These are phyloP conservation scores for Fusarium clavum DNA, from an alignment of 2,329 filamentous ascomycete genomes.

Conservation along the genomic window DNA sequence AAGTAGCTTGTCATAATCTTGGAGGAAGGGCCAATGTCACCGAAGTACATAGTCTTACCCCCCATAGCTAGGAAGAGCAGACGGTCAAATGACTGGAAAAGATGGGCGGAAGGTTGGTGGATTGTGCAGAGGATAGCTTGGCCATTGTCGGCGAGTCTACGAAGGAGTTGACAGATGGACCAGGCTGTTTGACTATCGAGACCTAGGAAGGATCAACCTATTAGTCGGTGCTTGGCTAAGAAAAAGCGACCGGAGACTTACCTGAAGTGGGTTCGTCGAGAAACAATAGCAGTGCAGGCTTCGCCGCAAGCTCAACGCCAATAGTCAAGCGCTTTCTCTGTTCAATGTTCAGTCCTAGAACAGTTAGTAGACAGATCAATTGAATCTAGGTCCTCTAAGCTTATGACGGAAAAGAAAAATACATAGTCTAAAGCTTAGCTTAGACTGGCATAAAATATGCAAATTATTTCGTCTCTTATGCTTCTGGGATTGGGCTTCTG, in stretches of 20 bases:
- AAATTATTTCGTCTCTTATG: too few relatives aligned
- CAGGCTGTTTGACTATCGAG: constrained; percentile 80
- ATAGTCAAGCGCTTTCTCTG: constrained; percentile 73
- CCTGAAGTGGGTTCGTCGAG: constrained; percentile 83
- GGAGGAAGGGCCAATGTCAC: constrained; percentile 54
- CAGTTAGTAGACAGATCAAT: too few relatives aligned
- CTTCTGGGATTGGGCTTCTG: too few relatives aligned
- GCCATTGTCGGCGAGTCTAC: constrained; percentile 66
- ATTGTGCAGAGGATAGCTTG: constrained; percentile 61
- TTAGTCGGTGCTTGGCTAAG: not conserved
- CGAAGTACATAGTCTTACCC: constrained; percentile 70
- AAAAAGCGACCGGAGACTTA: not conserved
- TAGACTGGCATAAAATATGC: too few relatives aligned
- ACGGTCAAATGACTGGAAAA: constrained; percentile 63
- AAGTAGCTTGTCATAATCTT: constrained; percentile 66
- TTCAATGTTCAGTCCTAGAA: constrained; percentile 52
- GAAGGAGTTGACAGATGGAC: constrained; percentile 77
- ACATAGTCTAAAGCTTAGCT: too few relatives aligned
- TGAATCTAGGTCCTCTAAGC: too few relatives aligned
- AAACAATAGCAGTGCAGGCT: constrained; percentile 78
- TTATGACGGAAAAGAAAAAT: too few relatives aligned
- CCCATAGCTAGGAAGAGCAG: constrained; percentile 66
- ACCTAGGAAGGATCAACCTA: not conserved
- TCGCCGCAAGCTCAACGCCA: constrained; percentile 79
- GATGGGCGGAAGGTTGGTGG: constrained; percentile 58